Conservation (phyloP, 306 rosid genomes). For the Trifolium subterraneum region DNA sequence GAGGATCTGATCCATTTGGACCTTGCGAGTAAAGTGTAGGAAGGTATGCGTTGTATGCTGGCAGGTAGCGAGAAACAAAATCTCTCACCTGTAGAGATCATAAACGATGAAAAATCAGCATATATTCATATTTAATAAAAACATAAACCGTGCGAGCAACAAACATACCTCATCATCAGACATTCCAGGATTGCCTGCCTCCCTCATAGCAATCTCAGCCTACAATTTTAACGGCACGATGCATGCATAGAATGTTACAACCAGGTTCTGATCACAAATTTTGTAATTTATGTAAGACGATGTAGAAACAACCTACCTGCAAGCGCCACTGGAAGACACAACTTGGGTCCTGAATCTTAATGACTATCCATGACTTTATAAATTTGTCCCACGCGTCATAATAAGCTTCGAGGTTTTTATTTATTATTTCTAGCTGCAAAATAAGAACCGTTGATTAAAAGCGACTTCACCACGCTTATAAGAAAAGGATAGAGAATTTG, state of each 20-base stretch:
- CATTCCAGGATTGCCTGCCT: conserved; percentile 95
- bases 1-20: conserved; percentile 80
- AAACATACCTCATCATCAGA: conserved; percentile 78
- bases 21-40: conserved; percentile 90
- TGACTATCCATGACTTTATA: conserved; percentile 82
- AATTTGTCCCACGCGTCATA: conserved; percentile 92
- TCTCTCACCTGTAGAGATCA: conserved; percentile 67
- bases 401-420: conserved; percentile 78
- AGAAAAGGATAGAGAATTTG: conserved; percentile 17
- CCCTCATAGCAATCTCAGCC: conserved; percentile 99
- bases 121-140: background rate
- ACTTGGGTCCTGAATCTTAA: conserved; percentile 83
- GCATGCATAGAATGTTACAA: conserved; percentile 21
- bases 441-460: conserved; percentile 29
- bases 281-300: conserved; percentile 25
- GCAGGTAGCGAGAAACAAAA: conserved; percentile 92
- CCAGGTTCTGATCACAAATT: conserved; percentile 26
- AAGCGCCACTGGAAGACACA: conserved; percentile 90
- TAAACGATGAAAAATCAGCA: conserved; percentile 33
- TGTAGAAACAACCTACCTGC: conserved; percentile 57
- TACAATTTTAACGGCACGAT: conserved; percentile 46
- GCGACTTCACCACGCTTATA: background rate
- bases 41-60: conserved; percentile 91
- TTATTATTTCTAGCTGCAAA: conserved; percentile 74
- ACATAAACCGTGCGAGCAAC: conserved; percentile 14